phyloP scores from a whole-genome alignment of 192 early-diverging fungal genomes.

The Backusella luteola region DNA sequence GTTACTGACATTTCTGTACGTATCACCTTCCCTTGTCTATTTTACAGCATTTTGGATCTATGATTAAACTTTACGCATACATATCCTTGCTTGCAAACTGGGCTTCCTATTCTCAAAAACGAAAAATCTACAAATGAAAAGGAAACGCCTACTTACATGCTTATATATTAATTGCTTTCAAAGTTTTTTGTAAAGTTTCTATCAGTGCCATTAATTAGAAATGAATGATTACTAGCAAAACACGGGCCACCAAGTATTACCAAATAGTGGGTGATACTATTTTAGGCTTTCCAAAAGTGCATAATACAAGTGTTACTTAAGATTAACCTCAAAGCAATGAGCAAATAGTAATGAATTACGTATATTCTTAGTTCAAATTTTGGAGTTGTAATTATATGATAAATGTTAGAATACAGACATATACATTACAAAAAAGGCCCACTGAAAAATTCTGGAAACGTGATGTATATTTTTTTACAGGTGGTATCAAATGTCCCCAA shows the following conservation, averaged over 20 bases:
- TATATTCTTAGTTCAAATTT: background rate
- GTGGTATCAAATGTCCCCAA: background rate
- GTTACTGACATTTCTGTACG: background rate
- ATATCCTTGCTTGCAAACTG: background rate
- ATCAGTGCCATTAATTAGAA: background rate
- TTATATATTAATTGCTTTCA: background rate
- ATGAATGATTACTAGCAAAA: background rate
- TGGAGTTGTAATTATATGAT: background rate
- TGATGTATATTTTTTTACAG: background rate
- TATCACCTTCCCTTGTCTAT: background rate
- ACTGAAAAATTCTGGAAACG: background rate
- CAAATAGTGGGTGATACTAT: background rate
- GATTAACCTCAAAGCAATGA: background rate
- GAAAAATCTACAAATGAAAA: background rate
- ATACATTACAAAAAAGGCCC: background rate
- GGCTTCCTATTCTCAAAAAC: background rate
- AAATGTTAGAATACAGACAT: background rate
- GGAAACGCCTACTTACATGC: background rate
- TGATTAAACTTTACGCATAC: background rate
- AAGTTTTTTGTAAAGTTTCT: background rate
- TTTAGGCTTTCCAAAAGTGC: background rate
- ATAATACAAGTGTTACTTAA: constrained; percentile 6
- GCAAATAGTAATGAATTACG: background rate
- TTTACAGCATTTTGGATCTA: background rate
- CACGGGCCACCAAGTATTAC: constrained; percentile 8